phyloP scores from a whole-genome alignment of 352 stramenopile genomes.

The Pelagophyceae sp. region DNA sequence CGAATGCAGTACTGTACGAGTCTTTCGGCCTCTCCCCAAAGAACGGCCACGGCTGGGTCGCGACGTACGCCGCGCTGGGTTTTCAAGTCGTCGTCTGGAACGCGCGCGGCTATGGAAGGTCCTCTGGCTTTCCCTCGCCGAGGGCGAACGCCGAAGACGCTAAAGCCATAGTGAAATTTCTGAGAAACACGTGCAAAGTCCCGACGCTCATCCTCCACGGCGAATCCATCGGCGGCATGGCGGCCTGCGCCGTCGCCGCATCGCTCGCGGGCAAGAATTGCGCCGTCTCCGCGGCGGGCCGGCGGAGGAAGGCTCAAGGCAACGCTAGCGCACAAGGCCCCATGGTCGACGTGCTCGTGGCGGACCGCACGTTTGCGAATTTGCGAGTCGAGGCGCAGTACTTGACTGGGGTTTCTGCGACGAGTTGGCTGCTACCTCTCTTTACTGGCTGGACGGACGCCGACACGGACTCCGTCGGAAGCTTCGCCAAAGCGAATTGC shows the following conservation, averaged over 20 bases:
- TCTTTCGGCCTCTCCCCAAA: not conserved
- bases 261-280: not conserved
- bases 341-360: not conserved
- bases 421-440: not conserved
- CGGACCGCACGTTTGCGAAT: constrained; percentile 12
- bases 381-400: constrained; percentile 16
- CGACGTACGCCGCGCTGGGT: constrained; percentile 15
- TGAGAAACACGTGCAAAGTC: not conserved
- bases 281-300: not conserved
- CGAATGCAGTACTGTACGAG: constrained; percentile 18
- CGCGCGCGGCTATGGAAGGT: constrained; percentile 17
- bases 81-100: constrained; percentile 23
- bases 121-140: not conserved
- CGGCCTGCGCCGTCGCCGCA: not conserved
- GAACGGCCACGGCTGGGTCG: constrained; percentile 17
- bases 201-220: constrained; percentile 21
- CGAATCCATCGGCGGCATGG: constrained; percentile 21
- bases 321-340: no score
- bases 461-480: not conserved
- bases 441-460: not conserved
- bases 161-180: not conserved
- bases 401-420: not conserved
- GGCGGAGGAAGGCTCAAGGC: no score
- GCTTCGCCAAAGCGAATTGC: not conserved
- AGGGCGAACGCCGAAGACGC: not conserved